Evolutionary conservation across 179 eudicot genomes (phyloP), one percentile per base, ranked within the genome.

Genomic region (Silene coronaria): DNA sequence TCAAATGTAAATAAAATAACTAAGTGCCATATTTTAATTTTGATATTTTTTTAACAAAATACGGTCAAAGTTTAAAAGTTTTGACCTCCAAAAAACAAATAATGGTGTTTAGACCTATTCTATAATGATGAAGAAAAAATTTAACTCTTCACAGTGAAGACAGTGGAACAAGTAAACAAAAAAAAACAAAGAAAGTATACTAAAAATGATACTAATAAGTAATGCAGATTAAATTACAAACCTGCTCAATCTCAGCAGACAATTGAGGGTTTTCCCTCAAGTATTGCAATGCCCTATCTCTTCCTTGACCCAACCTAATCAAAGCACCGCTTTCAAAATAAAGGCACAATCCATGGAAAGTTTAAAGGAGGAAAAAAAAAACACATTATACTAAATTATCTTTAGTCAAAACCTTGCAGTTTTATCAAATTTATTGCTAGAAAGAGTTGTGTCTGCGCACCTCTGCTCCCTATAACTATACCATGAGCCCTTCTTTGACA

Each of bases 401-500:
- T 12, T 21, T 36, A 74, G 58, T 51, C 63, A 30, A 69, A 69
- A 59, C 59, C 21, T 9, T 26, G 26, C 30, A 61, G 28, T 61
- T 61, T 61, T 61, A 61, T 23, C 28, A 61, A 61, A 22, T 45
- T 12, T 27, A 32, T 76, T 53, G 38, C 69, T 64, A 55, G 36
- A 66, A 10, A 78, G 65, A 71, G 71, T 32, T 24, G 12, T 38
- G 32, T 71, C 72, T 63, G 23, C 78, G 72, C 77, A 93, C 98
- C 95, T 91, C 67, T 87, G 89, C 79, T 93, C 98, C 74, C 76
- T 87, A 78, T 93, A 93, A 87, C 97, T 93, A 75, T 93, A 93
- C 98, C 98, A 93, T 7, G 98, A 86, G 17, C 98, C 98, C 83
- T 93, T 93, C 86, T 88, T 93, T 63, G 84, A 80, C 72, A 93